These are phyloP conservation scores for Poa pratensis DNA, from an alignment of 176 grass and related monocot genomes.

Conservation along the genomic window DNA sequence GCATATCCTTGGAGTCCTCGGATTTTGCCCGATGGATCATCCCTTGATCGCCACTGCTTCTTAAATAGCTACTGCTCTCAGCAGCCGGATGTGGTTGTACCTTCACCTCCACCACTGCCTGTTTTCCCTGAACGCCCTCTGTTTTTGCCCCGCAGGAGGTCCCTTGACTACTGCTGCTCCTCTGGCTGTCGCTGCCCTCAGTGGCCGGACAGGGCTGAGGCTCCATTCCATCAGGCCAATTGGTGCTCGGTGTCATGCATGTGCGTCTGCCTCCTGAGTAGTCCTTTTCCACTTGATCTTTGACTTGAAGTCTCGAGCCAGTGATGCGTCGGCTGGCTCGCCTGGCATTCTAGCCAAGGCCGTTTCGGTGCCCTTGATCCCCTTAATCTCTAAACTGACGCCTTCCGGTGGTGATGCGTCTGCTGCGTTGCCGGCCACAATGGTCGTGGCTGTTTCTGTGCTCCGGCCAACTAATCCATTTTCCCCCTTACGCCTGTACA, in stretches of 20 bases:
- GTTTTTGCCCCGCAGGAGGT: background rate
- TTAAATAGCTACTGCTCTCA: conserved; percentile 1
- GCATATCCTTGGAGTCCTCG: background rate
- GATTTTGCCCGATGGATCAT: background rate
- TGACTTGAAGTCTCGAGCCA: background rate
- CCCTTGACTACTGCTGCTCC: background rate
- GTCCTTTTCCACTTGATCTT: background rate
- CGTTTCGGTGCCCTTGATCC: background rate
- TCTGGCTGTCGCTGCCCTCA: background rate
- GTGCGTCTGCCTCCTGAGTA: background rate
- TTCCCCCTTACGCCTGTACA: background rate
- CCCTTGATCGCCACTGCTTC: background rate
- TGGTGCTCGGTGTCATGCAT: too few relatives aligned
- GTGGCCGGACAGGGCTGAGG: background rate
- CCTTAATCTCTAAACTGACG: background rate
- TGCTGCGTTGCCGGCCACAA: background rate
- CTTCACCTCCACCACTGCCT: background rate
- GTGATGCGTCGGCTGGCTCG: background rate
- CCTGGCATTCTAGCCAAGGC: background rate
- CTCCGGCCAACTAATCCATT: background rate
- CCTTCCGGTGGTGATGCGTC: background rate
- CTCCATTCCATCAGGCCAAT: background rate
- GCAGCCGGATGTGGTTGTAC: background rate
- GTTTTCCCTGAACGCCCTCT: background rate
- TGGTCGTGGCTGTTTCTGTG: background rate